Evolutionary conservation across 352 stramenopile genomes (phyloP).

Genomic region (Globisporangium emineosum): DNA sequence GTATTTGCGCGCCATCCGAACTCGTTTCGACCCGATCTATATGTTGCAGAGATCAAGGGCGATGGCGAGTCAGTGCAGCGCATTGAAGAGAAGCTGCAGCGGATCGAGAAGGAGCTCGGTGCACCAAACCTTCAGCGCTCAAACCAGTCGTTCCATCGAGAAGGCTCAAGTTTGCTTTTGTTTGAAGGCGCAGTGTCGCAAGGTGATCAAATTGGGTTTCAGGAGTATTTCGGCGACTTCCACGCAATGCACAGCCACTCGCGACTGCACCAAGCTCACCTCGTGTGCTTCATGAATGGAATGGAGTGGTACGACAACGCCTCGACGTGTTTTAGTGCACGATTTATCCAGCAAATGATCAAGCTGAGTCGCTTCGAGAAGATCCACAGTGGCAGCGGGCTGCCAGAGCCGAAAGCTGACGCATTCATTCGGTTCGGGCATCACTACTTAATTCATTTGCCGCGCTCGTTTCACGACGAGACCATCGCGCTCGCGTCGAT

Average conservation of each 20-base stretch:
- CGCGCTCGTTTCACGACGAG: constrained; percentile 74
- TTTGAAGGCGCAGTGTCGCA: constrained; percentile 71
- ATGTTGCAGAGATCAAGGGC: constrained; percentile 65
- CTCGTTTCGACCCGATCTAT: constrained; percentile 58
- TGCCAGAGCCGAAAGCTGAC: constrained; percentile 36
- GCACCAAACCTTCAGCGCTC: constrained; percentile 38
- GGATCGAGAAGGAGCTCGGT: constrained; percentile 65
- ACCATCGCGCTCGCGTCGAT: constrained; percentile 67
- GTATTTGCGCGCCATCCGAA: constrained; percentile 57
- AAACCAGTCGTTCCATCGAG: constrained; percentile 50
- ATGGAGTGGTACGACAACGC: constrained; percentile 66
- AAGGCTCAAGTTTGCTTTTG: constrained; percentile 61
- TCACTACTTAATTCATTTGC: constrained; percentile 79
- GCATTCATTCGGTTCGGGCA: constrained; percentile 75
- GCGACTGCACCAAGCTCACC: constrained; percentile 61
- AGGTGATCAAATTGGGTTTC: constrained; percentile 62
- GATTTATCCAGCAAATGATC: constrained; percentile 81
- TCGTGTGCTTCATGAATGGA: constrained; percentile 74
- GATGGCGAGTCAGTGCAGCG: constrained; percentile 57
- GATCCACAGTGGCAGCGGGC: constrained; percentile 32
- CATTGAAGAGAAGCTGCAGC: constrained; percentile 61
- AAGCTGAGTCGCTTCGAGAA: constrained; percentile 67
- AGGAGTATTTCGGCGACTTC: constrained; percentile 56
- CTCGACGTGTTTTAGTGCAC: constrained; percentile 51
- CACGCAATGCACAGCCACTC: constrained; percentile 55